phyloP scores from a whole-genome alignment of 148 eudicot genomes.

The Vaccinium macrocarpon region DNA sequence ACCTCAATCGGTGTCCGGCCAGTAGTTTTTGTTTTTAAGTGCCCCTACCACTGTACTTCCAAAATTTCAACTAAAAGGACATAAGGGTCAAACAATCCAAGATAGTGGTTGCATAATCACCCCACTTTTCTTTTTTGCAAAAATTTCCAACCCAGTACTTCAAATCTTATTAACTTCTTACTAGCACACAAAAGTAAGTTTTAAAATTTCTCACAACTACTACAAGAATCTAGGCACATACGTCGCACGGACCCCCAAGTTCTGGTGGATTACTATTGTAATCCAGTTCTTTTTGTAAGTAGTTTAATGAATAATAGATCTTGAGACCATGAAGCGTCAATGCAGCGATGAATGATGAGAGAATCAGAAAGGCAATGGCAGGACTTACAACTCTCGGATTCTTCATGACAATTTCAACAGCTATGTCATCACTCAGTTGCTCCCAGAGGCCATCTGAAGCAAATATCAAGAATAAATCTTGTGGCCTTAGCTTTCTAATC shows the following conservation, averaged over 20 bases:
- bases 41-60: background rate
- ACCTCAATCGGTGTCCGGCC: background rate
- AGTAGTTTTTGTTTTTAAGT: background rate
- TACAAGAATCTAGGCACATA: background rate
- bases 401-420: slow-evolving; percentile 29
- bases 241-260: background rate
- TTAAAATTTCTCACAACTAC: background rate
- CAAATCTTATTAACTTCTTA: background rate
- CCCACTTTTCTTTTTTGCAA: background rate
- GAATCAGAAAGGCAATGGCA: background rate
- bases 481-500: slow-evolving; percentile 24
- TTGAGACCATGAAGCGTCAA: background rate
- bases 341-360: background rate
- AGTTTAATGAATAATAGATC: background rate
- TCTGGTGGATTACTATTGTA: background rate
- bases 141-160: background rate
- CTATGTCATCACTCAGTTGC: slow-evolving; percentile 31
- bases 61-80: background rate
- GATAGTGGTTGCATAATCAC: background rate
- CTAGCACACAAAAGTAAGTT: background rate
- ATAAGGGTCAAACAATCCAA: background rate
- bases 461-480: slow-evolving; percentile 37
- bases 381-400: slow-evolving; percentile 29
- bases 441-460: slow-evolving; percentile 49
- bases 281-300: background rate